phyloP scores from a whole-genome alignment of 148 eudicot species.

The Heliosperma pusillum region DNA sequence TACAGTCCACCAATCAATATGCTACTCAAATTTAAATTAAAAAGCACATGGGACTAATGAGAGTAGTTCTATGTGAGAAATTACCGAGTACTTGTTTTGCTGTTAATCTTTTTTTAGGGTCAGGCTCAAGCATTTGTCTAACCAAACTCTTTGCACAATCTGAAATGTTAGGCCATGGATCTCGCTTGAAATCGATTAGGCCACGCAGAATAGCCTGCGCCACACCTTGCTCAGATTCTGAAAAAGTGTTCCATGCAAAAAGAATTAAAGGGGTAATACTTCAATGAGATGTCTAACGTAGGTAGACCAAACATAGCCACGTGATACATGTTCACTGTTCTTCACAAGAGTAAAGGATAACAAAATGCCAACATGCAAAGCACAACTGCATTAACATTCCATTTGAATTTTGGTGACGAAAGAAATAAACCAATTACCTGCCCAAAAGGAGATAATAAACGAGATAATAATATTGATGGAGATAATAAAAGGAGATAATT shows the following conservation, averaged over 20 bases:
- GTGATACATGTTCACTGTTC: too few relatives aligned
- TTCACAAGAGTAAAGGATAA: background rate
- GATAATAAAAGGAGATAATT: too few relatives aligned
- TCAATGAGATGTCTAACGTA: background rate
- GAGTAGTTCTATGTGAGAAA: background rate
- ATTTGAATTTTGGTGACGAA: background rate
- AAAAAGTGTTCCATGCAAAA: background rate
- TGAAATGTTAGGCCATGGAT: conserved; percentile 96
- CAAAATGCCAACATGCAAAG: background rate
- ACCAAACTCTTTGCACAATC: conserved; percentile 66
- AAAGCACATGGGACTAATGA: background rate
- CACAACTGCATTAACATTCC: background rate
- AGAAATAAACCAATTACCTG: conserved; percentile 44
- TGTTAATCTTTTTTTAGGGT: conserved; percentile 76
- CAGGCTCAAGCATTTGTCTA: conserved; percentile 55
- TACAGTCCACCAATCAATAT: background rate
- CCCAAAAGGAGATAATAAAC: too few relatives aligned
- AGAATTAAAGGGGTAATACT: conserved; percentile 6
- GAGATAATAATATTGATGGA: too few relatives aligned
- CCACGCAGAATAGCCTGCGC: conserved; percentile 95
- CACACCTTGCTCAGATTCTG: conserved; percentile 99
- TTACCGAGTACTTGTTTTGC: conserved; percentile 61
- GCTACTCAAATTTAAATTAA: background rate
- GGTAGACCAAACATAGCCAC: too few relatives aligned
- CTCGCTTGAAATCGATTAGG: conserved; percentile 79